Conservation (phyloP, 805 yeast genomes). For the Nakazawaea populi region DNA sequence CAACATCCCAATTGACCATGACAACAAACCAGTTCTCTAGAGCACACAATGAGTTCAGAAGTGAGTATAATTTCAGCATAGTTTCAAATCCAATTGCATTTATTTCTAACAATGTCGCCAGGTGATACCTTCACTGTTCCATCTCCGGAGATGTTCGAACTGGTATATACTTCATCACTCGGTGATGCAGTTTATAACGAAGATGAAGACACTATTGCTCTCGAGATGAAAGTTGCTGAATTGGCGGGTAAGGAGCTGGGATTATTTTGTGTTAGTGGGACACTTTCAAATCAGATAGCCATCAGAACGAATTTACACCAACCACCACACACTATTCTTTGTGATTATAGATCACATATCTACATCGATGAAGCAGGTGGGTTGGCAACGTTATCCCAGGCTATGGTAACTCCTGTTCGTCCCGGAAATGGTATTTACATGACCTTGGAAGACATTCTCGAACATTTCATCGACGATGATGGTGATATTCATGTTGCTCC, state of each 20-base stretch:
- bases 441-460: conserved; percentile 73
- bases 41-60: conserved; percentile 45
- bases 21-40: conserved; percentile 1
- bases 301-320: conserved; percentile 67
- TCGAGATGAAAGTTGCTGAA: conserved; percentile 60
- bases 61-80: conserved; percentile 20
- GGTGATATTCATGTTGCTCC: conserved; percentile 89
- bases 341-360: conserved; percentile 84
- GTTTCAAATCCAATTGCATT: too few relatives aligned
- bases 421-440: conserved; percentile 74
- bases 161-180: conserved; percentile 48
- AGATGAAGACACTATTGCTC: conserved; percentile 59
- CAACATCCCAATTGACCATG: not conserved
- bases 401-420: conserved; percentile 79
- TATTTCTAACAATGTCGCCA: not conserved
- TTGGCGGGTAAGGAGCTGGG: conserved; percentile 79
- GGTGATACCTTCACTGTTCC: conserved; percentile 88
- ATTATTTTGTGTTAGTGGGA: conserved; percentile 81
- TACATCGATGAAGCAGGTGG: conserved; percentile 88
- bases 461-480: conserved; percentile 56
- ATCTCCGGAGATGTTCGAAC: conserved; percentile 60
- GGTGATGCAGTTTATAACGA: conserved; percentile 93
- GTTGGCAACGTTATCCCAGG: conserved; percentile 79
- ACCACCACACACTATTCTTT: conserved; percentile 81
- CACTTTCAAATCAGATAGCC: conserved; percentile 85